phyloP scores from a whole-genome alignment of 495 filamentous ascomycete species.

The Neurospora hispaniola region DNA sequence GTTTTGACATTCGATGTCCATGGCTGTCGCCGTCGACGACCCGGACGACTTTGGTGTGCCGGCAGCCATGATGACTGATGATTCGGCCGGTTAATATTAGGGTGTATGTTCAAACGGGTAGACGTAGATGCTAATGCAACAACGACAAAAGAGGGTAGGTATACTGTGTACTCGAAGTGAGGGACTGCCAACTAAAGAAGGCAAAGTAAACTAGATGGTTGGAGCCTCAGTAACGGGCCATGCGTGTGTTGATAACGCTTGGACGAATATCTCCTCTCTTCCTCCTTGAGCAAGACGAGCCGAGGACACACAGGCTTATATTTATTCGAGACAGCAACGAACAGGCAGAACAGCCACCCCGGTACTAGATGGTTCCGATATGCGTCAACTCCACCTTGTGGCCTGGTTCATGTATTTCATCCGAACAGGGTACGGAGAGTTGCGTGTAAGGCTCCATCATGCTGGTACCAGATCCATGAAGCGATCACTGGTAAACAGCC shows the following conservation, averaged over 20 bases:
- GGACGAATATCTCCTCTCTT: not conserved
- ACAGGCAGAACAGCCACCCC: not conserved
- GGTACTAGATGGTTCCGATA: not conserved
- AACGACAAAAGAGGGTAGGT: not conserved
- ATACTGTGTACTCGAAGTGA: not conserved
- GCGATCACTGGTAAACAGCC: not conserved
- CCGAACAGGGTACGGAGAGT: not conserved
- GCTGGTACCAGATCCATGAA: not conserved
- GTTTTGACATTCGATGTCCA: slow-evolving; percentile 16
- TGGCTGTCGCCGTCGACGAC: not conserved
- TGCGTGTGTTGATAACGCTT: not conserved
- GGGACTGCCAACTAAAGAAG: not conserved
- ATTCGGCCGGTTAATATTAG: not conserved
- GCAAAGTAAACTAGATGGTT: not conserved
- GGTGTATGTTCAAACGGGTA: not conserved
- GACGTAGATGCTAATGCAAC: not conserved
- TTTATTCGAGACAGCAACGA: not conserved
- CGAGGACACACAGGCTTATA: not conserved
- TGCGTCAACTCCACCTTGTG: not conserved
- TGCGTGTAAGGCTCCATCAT: not conserved
- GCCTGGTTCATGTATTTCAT: not conserved
- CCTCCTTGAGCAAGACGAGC: not conserved
- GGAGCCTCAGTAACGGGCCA: not conserved
- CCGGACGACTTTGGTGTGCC: not conserved
- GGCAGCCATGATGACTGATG: not conserved